Evolutionary conservation across 805 yeast species (phyloP), one percentile per base, ranked within the genome.

Genomic region (Metschnikowia cerradonensis): DNA sequence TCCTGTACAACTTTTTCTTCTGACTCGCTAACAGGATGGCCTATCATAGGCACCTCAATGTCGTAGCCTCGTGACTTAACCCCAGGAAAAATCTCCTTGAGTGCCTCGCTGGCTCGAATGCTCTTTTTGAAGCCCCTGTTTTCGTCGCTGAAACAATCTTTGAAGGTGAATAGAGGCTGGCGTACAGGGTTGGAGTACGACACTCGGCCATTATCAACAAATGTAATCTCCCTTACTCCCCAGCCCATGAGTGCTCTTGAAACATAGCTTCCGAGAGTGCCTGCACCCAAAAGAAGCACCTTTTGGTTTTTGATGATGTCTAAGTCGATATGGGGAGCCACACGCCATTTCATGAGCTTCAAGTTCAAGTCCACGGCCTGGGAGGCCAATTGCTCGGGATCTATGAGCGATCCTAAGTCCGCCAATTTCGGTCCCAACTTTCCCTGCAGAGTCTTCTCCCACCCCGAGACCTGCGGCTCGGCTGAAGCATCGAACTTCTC

Each of bases 121-220:
- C 98, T 96, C 63, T 94, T 94, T n/a, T 72, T 71, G 37, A 75
- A 75, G 0, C 96, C 96, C 51, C 63, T 68, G n/a, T 74, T 72
- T n/a, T 58, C 54, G 14, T 87, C 90, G 50, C 79, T 73, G 23
- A 82, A 74, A 61, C 94, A 86, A 68, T 94, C 97, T n/a, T 79
- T 78, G 67, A 88, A 92, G 19, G 75, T 78, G 67, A 83, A 94
- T 20, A 94, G 67, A 0, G 98, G 92, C 60, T 94, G 99, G 47
- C 99, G 75, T 0, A 94, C 99, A 0, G 99, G 99, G 60, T 94
- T 94, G 8, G 96, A 88, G 67, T 83, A 90, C 3, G 97, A 90
- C 0, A 95, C 90, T 22, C 79, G 73, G 2, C 97, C 96, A 65
- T 81, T 89, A 66, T 94, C 99, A 2, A 94, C 92, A 67, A 94